Evolutionary conservation across 169 alveolate genomes (phyloP).

Genomic region (Plasmodium adleri): DNA sequence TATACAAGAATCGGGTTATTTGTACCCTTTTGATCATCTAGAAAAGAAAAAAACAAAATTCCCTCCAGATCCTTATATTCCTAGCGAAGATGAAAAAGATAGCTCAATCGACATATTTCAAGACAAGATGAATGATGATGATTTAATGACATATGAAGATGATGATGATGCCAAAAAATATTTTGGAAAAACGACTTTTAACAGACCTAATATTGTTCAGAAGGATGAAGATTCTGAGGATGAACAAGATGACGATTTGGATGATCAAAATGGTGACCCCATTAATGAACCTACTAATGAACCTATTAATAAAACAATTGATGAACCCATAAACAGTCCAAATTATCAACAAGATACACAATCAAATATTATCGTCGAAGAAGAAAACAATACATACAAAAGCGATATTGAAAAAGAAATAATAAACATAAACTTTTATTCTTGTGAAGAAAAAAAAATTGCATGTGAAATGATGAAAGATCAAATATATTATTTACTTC

Average conservation of each 20-base stretch:
- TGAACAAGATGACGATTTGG: neutral
- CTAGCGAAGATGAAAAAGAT: constrained; percentile 50
- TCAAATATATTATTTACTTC: constrained; percentile 42
- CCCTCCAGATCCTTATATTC: constrained; percentile 66
- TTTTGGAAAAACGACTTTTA: constrained; percentile 64
- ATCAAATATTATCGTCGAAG: neutral
- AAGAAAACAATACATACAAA: neutral
- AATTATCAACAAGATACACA: too few relatives aligned
- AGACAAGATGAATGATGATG: constrained; percentile 21
- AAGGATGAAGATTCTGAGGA: neutral
- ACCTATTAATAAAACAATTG: too few relatives aligned
- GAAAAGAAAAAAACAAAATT: constrained; percentile 72
- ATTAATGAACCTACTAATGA: neutral
- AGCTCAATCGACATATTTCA: constrained; percentile 6
- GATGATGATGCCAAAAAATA: constrained; percentile 69
- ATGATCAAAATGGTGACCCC: neutral
- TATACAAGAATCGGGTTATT: constrained; percentile 63
- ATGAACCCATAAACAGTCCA: too few relatives aligned
- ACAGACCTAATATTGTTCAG: neutral
- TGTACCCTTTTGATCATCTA: constrained; percentile 70
- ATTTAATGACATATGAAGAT: constrained; percentile 26
- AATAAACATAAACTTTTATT: constrained; percentile 16
- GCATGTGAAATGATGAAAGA: constrained; percentile 55
- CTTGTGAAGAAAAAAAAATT: constrained; percentile 28
- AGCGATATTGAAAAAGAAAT: constrained; percentile 7